Evolutionary conservation across 257 asterid species (phyloP).

Genomic region (Misopates orontium): DNA sequence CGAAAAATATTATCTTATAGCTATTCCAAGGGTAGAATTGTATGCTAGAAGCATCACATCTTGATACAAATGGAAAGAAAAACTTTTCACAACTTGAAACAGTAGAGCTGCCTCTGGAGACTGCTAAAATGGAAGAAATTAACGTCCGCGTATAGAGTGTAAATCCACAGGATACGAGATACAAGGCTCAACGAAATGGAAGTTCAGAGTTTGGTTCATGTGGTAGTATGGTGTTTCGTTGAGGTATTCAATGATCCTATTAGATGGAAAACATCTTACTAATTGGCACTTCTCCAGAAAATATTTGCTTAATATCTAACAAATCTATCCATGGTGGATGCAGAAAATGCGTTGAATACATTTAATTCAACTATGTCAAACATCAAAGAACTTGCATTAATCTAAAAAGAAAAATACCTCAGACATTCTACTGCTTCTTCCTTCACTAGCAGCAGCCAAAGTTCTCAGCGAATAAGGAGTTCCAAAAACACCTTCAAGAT

Average conservation of each 20-base stretch:
- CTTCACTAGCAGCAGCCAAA: slow-evolving; percentile 66
- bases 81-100: neutral
- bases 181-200: neutral
- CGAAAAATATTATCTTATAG: neutral
- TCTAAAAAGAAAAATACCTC: slow-evolving; percentile 53
- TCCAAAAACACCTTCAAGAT: slow-evolving; percentile 61
- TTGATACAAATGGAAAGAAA: neutral
- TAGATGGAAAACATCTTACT: neutral
- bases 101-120: neutral
- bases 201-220: neutral
- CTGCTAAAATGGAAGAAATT: neutral
- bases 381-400: neutral
- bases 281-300: neutral
- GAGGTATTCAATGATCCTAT: slow-evolving; percentile 3
- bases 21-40: slow-evolving; percentile 3
- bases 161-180: neutral
- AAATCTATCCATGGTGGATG: too few relatives aligned
- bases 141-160: neutral
- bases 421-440: slow-evolving; percentile 74
- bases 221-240: neutral
- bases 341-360: neutral
- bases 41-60: neutral
- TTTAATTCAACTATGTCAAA: neutral
- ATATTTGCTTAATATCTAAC: neutral
- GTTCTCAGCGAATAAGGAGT: slow-evolving; percentile 56